Evolutionary conservation across 371 early-diverging fungal species (phyloP), one percentile per base, ranked within the genome.

Genomic region (Mortierella sp.): DNA sequence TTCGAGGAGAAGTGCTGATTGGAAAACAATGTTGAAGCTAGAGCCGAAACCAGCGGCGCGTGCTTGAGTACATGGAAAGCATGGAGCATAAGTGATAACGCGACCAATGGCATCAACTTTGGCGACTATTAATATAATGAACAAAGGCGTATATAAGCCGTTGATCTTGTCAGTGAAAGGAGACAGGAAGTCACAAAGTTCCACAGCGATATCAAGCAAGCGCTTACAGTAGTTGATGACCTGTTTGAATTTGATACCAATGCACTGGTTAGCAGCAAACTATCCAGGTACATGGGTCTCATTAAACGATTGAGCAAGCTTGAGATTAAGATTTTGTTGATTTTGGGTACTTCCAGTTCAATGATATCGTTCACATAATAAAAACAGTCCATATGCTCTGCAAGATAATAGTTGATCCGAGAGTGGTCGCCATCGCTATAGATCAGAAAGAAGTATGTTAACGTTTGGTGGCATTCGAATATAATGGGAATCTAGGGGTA

Each of bases 341-440:
- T 86, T 58, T 84, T 85, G 65, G 84, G 75, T 16, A 83, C 84
- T 19, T 86, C 84, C 65, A 89, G 65, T 4, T 85, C 83, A 59
- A 84, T 83, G 32, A 89, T 83, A 52, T 89, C 90, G 69, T 88
- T 89, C 58, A 89, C 76, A 61, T 88, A 89, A 47, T 88, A 86
- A 45, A 89, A 83, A 36, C 86, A 86, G 10, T 90, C 90, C 77
- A 88, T 83, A 69, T 89, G 90, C 69, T 85, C 86, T 21, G 87
- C 89, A 5, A 89, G 84, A 21, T 87, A 83, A 47, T 85, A 81
- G 70, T 87, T 86, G 33, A 89, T 71, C 70, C 73, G 66, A 45
- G 79, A 68, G 58, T 65, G 66, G 24, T 81, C 65, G 38, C 77
- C 70, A 24, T 81, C 64, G 21, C 76, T 74, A 76, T 19, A 55